Percentiles rank a stretch among this genome's conserved stretches.
phyloP scores from a whole-genome alignment of 148 eudicot genomes.

The Tetragonia tetragonoides region DNA sequence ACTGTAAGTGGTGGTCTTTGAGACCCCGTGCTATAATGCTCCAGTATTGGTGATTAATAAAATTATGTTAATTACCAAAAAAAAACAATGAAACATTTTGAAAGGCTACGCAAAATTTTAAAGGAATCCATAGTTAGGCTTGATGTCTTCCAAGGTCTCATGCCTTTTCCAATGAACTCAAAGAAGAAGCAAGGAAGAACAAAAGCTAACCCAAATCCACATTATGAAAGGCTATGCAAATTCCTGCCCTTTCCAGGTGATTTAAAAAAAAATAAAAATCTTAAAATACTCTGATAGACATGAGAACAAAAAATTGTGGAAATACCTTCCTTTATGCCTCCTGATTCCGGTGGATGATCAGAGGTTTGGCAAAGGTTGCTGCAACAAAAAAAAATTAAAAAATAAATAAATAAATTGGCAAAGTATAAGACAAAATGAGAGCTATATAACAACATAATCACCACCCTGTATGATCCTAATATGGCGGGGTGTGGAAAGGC shows the following conservation, averaged over 20 bases:
- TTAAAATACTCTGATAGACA: background rate
- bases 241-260: background rate
- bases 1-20: no score
- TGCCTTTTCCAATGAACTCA: background rate
- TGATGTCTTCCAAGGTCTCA: background rate
- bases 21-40: no score
- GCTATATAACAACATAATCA: background rate
- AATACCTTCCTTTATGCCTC: conserved; percentile 33
- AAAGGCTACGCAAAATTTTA: background rate
- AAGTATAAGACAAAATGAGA: conserved; percentile 2
- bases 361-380: conserved; percentile 44
- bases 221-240: no score
- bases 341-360: conserved; percentile 28
- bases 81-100: no score
- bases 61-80: no score
- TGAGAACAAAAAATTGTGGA: background rate
- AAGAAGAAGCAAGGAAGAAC: background rate
- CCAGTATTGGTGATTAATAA: no score
- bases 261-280: background rate
- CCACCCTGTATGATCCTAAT: background rate
- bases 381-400: conserved; percentile 30
- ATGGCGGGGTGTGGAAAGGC: background rate
- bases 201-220: background rate
- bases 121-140: background rate
- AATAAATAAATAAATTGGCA: background rate